Evolutionary conservation across 441 rosid genomes (phyloP).

Genomic region (Gossypium schwendimanii): DNA sequence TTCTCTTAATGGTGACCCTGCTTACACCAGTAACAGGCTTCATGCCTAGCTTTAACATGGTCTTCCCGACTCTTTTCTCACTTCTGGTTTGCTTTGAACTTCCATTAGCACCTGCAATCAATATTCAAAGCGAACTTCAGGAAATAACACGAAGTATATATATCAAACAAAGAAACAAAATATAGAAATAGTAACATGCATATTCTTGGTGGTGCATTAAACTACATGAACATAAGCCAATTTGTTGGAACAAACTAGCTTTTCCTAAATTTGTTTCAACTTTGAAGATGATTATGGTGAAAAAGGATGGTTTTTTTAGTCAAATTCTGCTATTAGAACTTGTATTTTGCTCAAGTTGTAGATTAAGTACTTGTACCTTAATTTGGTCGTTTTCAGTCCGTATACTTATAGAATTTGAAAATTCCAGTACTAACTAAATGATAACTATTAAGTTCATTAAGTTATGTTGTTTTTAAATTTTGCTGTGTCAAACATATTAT

Average conservation of each 20-base stretch:
- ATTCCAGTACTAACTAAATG: too few relatives aligned
- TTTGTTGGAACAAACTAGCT: not conserved
- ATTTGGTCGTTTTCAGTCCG: too few relatives aligned
- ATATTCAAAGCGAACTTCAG: not conserved
- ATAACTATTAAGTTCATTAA: too few relatives aligned
- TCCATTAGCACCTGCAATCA: constrained; percentile 39
- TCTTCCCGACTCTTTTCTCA: constrained; percentile 53
- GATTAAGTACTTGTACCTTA: too few relatives aligned
- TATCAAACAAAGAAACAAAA: too few relatives aligned
- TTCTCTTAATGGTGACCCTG: constrained; percentile 48
- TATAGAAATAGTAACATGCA: not conserved
- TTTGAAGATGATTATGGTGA: not conserved
- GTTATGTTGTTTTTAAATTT: too few relatives aligned
- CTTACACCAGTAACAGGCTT: constrained; percentile 42
- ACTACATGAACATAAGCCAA: not conserved
- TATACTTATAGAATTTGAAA: too few relatives aligned
- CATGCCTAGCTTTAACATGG: constrained; percentile 53
- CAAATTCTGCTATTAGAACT: too few relatives aligned
- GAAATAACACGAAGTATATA: too few relatives aligned
- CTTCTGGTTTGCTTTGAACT: constrained; percentile 53
- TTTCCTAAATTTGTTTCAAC: not conserved
- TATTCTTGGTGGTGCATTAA: not conserved
- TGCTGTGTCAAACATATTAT: too few relatives aligned
- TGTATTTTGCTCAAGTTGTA: too few relatives aligned
- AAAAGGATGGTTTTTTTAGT: too few relatives aligned